Conservation (phyloP, 1,139 yeast species). For the Yamadazyma blattariae region DNA sequence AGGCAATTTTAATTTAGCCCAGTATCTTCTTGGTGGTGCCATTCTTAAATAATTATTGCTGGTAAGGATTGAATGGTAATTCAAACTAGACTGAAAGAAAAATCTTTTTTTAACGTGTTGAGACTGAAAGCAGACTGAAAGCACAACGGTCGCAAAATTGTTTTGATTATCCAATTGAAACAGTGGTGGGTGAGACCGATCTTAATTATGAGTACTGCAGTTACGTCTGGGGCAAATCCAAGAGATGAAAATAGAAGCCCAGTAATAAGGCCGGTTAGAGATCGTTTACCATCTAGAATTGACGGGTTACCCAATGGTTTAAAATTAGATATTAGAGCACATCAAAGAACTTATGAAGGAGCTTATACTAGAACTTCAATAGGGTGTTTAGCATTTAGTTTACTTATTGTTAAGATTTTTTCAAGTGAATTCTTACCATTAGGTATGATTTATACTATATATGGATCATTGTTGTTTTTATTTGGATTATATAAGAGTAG, state of each 20-base stretch:
- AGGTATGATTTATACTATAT: constrained; percentile 51
- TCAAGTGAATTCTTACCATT: constrained; percentile 51
- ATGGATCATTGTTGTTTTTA: constrained; percentile 47
- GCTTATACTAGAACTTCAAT: constrained; percentile 57
- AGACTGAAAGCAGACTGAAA: too few relatives aligned
- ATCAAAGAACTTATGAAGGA: constrained; percentile 61
- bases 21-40: constrained; percentile 33
- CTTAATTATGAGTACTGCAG: constrained; percentile 1
- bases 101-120: too few relatives aligned
- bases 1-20: constrained; percentile 34
- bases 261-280: constrained; percentile 6
- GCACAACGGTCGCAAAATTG: too few relatives aligned
- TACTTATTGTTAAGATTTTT: constrained; percentile 51
- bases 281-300: constrained; percentile 31
- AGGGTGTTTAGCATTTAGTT: constrained; percentile 43
- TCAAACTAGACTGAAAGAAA: too few relatives aligned
- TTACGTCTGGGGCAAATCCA: constrained; percentile 2
- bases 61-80: too few relatives aligned
- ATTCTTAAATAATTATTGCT: too few relatives aligned
- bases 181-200: too few relatives aligned
- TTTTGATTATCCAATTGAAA: too few relatives aligned
- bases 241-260: constrained; percentile 1
- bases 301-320: constrained; percentile 34
- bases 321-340: constrained; percentile 55
- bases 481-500: constrained; percentile 47